phyloP scores from a whole-genome alignment of 768 basidiomycete species.

The Agaricus blazei region DNA sequence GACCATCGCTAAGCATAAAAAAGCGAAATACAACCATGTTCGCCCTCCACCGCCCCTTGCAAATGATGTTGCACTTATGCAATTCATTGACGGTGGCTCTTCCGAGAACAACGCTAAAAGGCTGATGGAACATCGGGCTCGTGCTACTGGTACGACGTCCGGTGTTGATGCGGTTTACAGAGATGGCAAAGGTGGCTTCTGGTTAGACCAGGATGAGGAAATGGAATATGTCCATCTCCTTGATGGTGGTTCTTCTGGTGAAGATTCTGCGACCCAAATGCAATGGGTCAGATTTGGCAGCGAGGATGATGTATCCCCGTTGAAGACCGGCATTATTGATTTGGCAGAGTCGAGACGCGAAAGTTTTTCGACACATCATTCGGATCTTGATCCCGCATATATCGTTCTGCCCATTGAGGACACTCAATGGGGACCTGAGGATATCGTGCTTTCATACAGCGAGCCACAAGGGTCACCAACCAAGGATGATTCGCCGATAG shows the following conservation, averaged over 20 bases:
- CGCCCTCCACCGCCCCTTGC: slow-evolving; percentile 49
- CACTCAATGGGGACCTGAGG: slow-evolving; percentile 15
- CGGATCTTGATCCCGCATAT: slow-evolving; percentile 47
- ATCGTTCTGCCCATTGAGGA: slow-evolving; percentile 32
- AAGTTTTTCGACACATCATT: slow-evolving; percentile 47
- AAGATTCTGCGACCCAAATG: slow-evolving; percentile 17
- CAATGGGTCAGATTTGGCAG: slow-evolving; percentile 21
- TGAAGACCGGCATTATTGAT: slow-evolving; percentile 7
- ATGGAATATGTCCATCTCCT: slow-evolving; percentile 65
- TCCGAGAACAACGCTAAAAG: slow-evolving; percentile 50
- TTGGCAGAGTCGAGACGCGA: slow-evolving; percentile 29
- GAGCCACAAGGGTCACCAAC: slow-evolving; percentile 7
- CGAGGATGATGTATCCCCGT: slow-evolving; percentile 2
- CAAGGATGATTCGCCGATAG: slow-evolving; percentile 30
- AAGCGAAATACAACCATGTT: slow-evolving; percentile 40
- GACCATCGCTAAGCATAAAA: slow-evolving; percentile 42
- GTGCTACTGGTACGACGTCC: slow-evolving; percentile 26
- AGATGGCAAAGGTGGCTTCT: slow-evolving; percentile 57
- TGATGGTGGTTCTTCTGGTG: slow-evolving; percentile 26
- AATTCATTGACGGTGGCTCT: slow-evolving; percentile 61
- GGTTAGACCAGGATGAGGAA: slow-evolving; percentile 71
- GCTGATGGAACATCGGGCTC: slow-evolving; percentile 51
- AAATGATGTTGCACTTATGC: slow-evolving; percentile 65
- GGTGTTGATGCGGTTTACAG: slow-evolving; percentile 51
- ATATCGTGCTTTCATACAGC: slow-evolving; percentile 22